Evolutionary conservation across 192 early-diverging fungal genomes (phyloP), one percentile per base, ranked within the genome.

Genomic region (Podila minutissima): DNA sequence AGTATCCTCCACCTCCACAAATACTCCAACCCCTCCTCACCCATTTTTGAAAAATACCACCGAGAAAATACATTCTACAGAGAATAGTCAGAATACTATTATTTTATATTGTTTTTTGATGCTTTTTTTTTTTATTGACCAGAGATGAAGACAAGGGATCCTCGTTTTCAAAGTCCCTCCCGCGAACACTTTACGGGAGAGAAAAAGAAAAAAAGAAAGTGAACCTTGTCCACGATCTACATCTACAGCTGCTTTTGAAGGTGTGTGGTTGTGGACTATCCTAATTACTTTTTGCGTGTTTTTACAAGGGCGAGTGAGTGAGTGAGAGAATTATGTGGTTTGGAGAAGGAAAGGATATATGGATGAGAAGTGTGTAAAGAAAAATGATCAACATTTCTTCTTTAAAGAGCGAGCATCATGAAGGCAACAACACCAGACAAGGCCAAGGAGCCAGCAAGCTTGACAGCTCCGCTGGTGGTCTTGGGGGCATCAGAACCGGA

Each of bases 341-440:
- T 46, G 41, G 41, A 17, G 13, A 46, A 12, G 8, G 41, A 46
- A 46, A 46, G 41, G 41, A 46, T 46, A 55, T 55, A 35, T 13
- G 29, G 29, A 61, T 28, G 59, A 26, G 59, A 17, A 7, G 15
- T 60, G 29, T 33, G 59, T 32, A 13, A 15, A 35, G 35, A 37
- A 26, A 13, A 35, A 58, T 13, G 53, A 10, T 60, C 41, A 35
- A 59, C 22, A 41, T 41, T 60, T 37, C 19, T 68, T 35, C 38
- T 59, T 81, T 81, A 81, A 31, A 81, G 66, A 66, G 71, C 71
- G 59, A 81, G 33, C 71, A 73, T 73, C 66, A 81, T 65, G 26
- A 67, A 38, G 35, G 77, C 77, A 66, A 69, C 62, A 24, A 81
- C 32, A 65, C 71, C 71, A 11, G 77, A 60, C 32, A 81, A 66